Conservation (phyloP, 2,329 filamentous ascomycete species). For the Aspergillus fumigatus region DNA sequence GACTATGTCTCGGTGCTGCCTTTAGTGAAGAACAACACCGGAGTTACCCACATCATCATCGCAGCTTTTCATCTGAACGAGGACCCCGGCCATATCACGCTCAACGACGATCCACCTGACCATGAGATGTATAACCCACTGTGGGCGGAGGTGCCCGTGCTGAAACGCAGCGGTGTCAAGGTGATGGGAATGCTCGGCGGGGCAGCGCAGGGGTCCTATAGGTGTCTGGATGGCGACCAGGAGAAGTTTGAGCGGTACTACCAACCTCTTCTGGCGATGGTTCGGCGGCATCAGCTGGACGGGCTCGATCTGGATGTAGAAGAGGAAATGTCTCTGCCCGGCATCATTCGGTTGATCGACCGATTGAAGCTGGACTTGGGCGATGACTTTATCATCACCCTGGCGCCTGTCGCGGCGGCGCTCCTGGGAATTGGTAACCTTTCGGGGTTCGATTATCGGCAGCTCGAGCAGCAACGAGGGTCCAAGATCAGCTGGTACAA, state of each 20-base stretch:
- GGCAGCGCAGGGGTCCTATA: constrained; percentile 70
- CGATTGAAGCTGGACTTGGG: constrained; percentile 53
- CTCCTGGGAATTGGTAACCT: constrained; percentile 60
- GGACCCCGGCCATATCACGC: constrained; percentile 61
- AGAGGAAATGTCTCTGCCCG: constrained; percentile 65
- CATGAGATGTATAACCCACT: constrained; percentile 64
- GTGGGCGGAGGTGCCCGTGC: constrained; percentile 70
- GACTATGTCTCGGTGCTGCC: constrained; percentile 60
- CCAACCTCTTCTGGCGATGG: constrained; percentile 59
- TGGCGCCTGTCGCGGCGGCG: constrained; percentile 77
- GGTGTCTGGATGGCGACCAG: constrained; percentile 53
- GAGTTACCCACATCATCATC: constrained; percentile 76
- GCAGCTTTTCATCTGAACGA: constrained; percentile 80
- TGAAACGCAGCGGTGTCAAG: constrained; percentile 71
- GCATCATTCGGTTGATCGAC: constrained; percentile 64
- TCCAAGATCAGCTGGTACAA: constrained; percentile 79
- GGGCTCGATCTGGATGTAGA: constrained; percentile 78
- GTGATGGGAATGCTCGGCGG: constrained; percentile 86
- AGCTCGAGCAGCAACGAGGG: constrained; percentile 65
- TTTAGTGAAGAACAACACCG: constrained; percentile 54
- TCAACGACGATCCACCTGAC: constrained; percentile 75
- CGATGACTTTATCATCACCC: constrained; percentile 65
- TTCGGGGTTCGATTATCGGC: constrained; percentile 75
- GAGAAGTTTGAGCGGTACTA: constrained; percentile 71
- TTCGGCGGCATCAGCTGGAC: constrained; percentile 59